These are phyloP conservation scores for Exidia glandulosa DNA, from an alignment of 768 basidiomycete species.

Conservation along the genomic window DNA sequence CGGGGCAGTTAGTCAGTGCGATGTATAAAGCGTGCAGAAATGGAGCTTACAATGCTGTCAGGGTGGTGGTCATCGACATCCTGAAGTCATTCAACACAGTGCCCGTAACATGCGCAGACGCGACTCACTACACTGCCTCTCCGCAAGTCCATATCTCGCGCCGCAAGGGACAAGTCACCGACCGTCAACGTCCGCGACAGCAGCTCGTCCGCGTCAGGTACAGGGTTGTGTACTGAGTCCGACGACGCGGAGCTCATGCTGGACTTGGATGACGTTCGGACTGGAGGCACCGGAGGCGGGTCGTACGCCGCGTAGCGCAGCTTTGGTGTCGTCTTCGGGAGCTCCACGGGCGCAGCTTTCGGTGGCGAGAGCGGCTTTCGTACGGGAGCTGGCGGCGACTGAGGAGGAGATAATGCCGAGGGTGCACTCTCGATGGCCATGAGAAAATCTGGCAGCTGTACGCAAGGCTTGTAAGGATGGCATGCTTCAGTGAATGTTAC, in stretches of 20 bases:
- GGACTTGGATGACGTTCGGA: slow-evolving; percentile 8
- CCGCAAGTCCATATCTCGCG: slow-evolving; percentile 21
- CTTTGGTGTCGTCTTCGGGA: slow-evolving; percentile 16
- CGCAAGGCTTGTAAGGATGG: slow-evolving; percentile 2
- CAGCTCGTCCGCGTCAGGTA: slow-evolving; percentile 13
- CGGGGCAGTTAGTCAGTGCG: not conserved
- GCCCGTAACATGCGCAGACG: slow-evolving; percentile 5
- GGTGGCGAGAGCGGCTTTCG: slow-evolving; percentile 18
- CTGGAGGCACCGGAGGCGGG: slow-evolving; percentile 37
- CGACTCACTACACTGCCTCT: slow-evolving; percentile 10
- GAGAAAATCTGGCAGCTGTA: slow-evolving; percentile 64
- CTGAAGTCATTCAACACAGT: slow-evolving; percentile 19
- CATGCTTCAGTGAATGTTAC: slow-evolving; percentile 1
- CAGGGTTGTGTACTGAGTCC: slow-evolving; percentile 23
- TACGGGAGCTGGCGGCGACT: slow-evolving; percentile 11
- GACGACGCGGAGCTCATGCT: slow-evolving; percentile 13
- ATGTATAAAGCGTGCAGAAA: not conserved
- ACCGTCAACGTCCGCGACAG: slow-evolving; percentile 24
- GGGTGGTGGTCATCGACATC: slow-evolving; percentile 18
- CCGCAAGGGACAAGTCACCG: slow-evolving; percentile 35
- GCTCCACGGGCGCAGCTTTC: slow-evolving; percentile 11
- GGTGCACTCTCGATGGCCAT: slow-evolving; percentile 32
- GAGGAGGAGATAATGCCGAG: slow-evolving; percentile 3
- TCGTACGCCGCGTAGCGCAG: slow-evolving; percentile 66
- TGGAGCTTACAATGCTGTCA: slow-evolving; percentile 6